phyloP scores from a whole-genome alignment of 2,329 filamentous ascomycete species.

The Arthrinium phaeospermum region DNA sequence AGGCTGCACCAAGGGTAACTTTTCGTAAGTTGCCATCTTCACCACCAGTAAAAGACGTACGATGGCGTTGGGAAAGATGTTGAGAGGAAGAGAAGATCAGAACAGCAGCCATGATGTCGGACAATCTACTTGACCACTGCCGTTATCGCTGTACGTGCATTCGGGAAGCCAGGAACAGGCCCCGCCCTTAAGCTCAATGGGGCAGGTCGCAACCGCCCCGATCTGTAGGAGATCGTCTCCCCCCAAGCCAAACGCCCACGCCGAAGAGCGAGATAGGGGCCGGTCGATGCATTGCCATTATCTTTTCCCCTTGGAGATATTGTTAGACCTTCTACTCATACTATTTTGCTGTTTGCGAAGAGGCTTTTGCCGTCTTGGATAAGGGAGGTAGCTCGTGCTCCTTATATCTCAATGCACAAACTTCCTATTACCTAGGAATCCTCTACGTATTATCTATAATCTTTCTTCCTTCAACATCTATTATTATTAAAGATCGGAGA shows the following conservation, averaged over 20 bases:
- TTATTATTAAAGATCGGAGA: too few species aligned
- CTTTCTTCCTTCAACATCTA: too few species aligned
- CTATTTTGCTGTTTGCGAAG: too few species aligned
- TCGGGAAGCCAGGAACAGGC: not conserved
- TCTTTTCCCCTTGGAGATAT: too few species aligned
- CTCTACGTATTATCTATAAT: too few species aligned
- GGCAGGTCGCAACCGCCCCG: conserved; percentile 7
- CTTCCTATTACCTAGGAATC: too few species aligned
- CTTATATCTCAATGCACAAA: too few species aligned
- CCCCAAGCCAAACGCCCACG: not conserved
- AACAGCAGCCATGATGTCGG: not conserved
- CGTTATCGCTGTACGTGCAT: conserved; percentile 13
- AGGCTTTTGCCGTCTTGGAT: too few species aligned
- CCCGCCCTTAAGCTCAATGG: conserved; percentile 7
- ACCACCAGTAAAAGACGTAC: not conserved
- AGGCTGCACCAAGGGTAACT: conserved; percentile 18
- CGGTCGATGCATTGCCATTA: too few species aligned
- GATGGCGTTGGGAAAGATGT: not conserved
- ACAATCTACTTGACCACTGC: not conserved
- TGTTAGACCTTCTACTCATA: too few species aligned
- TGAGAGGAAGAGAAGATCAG: not conserved
- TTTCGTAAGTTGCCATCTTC: conserved; percentile 18
- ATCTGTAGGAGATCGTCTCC: not conserved
- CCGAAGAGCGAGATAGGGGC: too few species aligned
- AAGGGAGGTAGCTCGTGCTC: too few species aligned